Conservation (phyloP, 1,284 basidiomycete genomes). For the Apiotrichum porosum region DNA sequence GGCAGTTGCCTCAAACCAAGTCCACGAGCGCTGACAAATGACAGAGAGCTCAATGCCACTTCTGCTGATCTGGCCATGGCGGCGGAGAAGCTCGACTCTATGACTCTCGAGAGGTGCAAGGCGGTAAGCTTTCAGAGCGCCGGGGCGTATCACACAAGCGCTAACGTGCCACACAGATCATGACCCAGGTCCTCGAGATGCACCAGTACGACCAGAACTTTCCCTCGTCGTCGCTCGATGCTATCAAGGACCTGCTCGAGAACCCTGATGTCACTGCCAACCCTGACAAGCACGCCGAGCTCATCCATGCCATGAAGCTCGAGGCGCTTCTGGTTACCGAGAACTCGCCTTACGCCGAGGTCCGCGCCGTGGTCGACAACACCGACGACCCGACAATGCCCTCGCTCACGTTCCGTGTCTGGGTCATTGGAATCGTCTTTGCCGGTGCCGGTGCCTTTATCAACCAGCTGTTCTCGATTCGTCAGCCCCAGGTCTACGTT, state of each 20-base stretch:
- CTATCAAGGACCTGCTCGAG: constrained; percentile 24
- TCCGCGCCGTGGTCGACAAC: constrained; percentile 73
- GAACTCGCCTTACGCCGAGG: constrained; percentile 77
- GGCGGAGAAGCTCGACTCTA: constrained; percentile 17
- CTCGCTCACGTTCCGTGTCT: constrained; percentile 78
- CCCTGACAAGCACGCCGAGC: constrained; percentile 21
- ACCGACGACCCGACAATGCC: constrained; percentile 73
- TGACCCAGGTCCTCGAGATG: constrained; percentile 19
- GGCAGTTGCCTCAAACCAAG: neutral
- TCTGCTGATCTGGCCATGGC: constrained; percentile 18
- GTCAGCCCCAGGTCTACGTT: constrained; percentile 32
- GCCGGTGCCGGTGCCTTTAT: constrained; percentile 59
- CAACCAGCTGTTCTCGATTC: constrained; percentile 54
- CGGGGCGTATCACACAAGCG: neutral
- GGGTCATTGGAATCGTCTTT: constrained; percentile 59
- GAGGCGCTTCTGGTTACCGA: constrained; percentile 37
- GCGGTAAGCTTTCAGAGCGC: constrained; percentile 17
- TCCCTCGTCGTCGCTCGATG: constrained; percentile 12
- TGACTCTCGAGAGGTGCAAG: constrained; percentile 19
- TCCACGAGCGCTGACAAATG: neutral
- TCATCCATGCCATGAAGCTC: constrained; percentile 32
- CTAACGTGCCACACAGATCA: constrained; percentile 15
- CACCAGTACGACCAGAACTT: constrained; percentile 38
- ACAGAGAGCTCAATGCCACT: constrained; percentile 9
- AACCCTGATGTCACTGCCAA: constrained; percentile 23